phyloP scores from a whole-genome alignment of 169 alveolate species.

The Hepatocystis sp. region DNA sequence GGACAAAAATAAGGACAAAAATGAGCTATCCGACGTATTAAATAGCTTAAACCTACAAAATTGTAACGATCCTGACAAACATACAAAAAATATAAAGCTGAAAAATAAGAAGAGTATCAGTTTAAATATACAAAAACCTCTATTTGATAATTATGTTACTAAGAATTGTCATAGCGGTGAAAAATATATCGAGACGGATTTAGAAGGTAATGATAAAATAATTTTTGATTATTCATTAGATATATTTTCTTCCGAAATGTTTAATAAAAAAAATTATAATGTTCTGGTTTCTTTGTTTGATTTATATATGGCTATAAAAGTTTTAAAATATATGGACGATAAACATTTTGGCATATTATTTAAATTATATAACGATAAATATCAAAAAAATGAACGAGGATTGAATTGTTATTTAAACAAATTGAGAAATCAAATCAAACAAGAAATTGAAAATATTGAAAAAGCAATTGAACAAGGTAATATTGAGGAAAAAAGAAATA shows the following conservation, averaged over 20 bases:
- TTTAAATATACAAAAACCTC: conserved; percentile 9
- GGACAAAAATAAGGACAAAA: conserved; percentile 6
- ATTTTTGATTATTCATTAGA: conserved; percentile 47
- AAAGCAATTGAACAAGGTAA: conserved; percentile 35
- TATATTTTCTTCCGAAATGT: conserved; percentile 65
- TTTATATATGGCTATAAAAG: conserved; percentile 57
- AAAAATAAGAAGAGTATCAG: conserved; percentile 7
- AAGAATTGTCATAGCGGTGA: too few species aligned
- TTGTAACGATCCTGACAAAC: conserved; percentile 1
- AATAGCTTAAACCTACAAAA: conserved; percentile 6
- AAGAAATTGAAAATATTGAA: conserved; percentile 58
- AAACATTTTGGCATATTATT: conserved; percentile 31
- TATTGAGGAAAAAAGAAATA: conserved; percentile 24
- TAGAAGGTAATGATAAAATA: too few species aligned
- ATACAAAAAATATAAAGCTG: conserved; percentile 3
- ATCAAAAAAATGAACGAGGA: conserved; percentile 34
- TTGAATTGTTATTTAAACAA: conserved; percentile 36
- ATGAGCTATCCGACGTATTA: conserved; percentile 20
- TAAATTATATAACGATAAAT: conserved; percentile 55
- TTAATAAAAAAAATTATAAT: conserved; percentile 44
- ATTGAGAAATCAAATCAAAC: conserved; percentile 57
- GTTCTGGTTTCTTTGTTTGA: conserved; percentile 58
- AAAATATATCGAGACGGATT: too few species aligned
- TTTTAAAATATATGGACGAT: conserved; percentile 32
- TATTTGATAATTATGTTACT: too few species aligned